Base-by-base conservation (phyloP, 192 early-diverging fungal genomes). In the Allomyces macrogynus region DNA sequence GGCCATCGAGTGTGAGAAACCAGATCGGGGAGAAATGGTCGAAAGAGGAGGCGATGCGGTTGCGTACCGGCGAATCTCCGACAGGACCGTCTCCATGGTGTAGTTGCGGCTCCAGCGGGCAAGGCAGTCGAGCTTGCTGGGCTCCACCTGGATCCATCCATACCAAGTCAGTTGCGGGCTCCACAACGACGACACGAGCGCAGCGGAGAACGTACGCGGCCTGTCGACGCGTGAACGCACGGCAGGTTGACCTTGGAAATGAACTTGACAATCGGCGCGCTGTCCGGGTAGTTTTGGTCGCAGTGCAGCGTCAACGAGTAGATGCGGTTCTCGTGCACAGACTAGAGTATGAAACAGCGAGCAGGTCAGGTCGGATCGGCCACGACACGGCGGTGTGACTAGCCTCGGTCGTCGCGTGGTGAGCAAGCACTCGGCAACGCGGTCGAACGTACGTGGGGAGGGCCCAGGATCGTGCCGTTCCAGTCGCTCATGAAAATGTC, bases 261-360 rank as follows among this genome's bases (percentile, higher is more conserved):
- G 72, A 99, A 99, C 54, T 72, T 68, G 23, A 97, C 84, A 5
- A 66, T 65, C 0, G 96, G 96, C 23, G 92, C 82, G 22, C 69
- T 61, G 68, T 89, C 81, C 25, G 96, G 96, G 73, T 99, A 99
- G 18, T 86, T 66, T 1, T 83, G 72, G 43, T 88, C 92, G 68
- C 96, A 99, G 69, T 73, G 71, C 43, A 99, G 76, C 72, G 79
- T 81, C 27, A 99, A 75, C 64, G 81, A 81, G 76, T 99, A 97
- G 72, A 99, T 93, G 43, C 92, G 84, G 80, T 93, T 95, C 73
- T 99, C 93, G 69, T 93, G 91, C n/a, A 87, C 82, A 22, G 90
- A 86, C 90, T 93, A 7, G 32, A 8, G 32, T 7, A 8, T 40
- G 32, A 7, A 40, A 74, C 24, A 66, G 60, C 23, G 25, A 64